Conservation (phyloP, 192 early-diverging fungal species). For the Backusella psychrophila region DNA sequence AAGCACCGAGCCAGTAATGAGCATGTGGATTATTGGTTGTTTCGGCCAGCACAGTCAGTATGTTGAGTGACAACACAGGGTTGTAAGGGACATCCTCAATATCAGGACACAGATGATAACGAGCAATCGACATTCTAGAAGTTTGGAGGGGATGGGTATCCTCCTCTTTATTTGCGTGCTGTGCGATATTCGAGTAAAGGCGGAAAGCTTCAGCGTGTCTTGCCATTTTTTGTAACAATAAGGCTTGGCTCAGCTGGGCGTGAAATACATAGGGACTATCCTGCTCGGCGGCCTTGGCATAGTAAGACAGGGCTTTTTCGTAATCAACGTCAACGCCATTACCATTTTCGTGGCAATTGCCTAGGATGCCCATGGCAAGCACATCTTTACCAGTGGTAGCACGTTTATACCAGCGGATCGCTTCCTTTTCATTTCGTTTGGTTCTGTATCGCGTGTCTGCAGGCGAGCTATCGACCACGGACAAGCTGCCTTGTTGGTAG, state of each 20-base stretch:
- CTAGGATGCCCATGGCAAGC: constrained; percentile 29
- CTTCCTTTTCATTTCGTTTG: constrained; percentile 25
- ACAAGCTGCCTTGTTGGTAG: constrained; percentile 22
- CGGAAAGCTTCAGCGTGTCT: constrained; percentile 26
- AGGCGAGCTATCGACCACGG: not conserved
- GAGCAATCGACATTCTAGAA: constrained; percentile 27
- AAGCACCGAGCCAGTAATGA: constrained; percentile 34
- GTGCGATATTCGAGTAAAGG: constrained; percentile 16
- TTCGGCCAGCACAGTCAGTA: constrained; percentile 4
- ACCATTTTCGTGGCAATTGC: constrained; percentile 37
- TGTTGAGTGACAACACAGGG: constrained; percentile 15
- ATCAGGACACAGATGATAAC: constrained; percentile 23
- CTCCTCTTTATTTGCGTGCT: not conserved
- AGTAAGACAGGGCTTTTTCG: constrained; percentile 29
- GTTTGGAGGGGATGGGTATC: not conserved
- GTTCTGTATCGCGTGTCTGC: not conserved
- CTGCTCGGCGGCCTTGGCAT: constrained; percentile 30
- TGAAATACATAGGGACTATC: constrained; percentile 13
- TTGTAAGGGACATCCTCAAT: constrained; percentile 23
- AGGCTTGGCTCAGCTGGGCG: constrained; percentile 27
- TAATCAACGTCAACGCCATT: constrained; percentile 28
- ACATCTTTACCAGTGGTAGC: constrained; percentile 34
- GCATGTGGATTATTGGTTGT: constrained; percentile 14
- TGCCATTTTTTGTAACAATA: constrained; percentile 28
- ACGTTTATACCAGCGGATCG: constrained; percentile 36